Base-by-base conservation (phyloP, 257 asterid genomes). In the Apocynum venetum region DNA sequence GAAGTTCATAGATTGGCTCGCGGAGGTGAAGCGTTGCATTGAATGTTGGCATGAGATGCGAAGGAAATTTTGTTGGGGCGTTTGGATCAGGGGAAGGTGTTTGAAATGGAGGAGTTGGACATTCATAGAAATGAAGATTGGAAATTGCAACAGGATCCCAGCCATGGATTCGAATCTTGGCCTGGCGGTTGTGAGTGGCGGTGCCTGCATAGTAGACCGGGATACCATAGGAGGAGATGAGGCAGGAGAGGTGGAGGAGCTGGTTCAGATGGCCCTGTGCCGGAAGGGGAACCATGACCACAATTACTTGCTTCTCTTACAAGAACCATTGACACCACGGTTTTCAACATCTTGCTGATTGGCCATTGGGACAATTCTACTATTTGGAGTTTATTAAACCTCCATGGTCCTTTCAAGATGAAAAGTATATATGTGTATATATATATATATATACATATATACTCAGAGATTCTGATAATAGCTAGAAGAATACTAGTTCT, bases 201-300 rank as follows among this genome's bases (percentile, higher is more conserved):
- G 93, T 83, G 80, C 87, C 77, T 38, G 88, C 85, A 65, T 79
- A 91, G 85, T 91, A 87, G 36, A 89, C 93, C 0, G 83, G 44
- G 4, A 87, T 79, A 38, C 15, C 51, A 41, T 76, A 68, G 84
- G 89, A 69, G 65, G 97, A 83, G 85, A 91, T 52, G 67, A 91
- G 88, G 86, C 75, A 25, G 25, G 75, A 71, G 46, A 71, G 44
- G 14, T 71, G 75, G 61, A 71, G 75, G 61, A 71, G 97, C 83
- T 91, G 97, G 85, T 91, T 91, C 77, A 91, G 95, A 65, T 91
- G 97, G 40, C 97, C 93, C 48, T 91, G 97, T 35, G 88, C 88
- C 10, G 93, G 95, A 79, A 91, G 87, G 20, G 97, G 91, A 49
- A 89, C 92, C 90, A 89, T 81, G 0, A 89, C 84, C 40, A 91